Evolutionary conservation across 495 filamentous ascomycete species (phyloP), one percentile per base, ranked within the genome.

Genomic region (Aspergillus avenaceus): DNA sequence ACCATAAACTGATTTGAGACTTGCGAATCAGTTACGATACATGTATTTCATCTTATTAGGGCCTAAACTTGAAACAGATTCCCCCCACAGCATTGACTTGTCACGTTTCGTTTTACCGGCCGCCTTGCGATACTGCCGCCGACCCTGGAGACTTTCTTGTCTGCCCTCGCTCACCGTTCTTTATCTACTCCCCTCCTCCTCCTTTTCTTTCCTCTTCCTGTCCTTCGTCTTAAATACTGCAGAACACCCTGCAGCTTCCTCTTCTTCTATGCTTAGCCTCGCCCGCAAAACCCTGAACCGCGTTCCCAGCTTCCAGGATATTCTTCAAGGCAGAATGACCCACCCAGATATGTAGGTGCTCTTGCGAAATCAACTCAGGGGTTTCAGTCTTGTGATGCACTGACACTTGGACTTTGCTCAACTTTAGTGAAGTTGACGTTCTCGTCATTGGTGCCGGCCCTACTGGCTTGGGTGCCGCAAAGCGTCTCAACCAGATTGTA

Each of bases 381-480:
- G 49, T 31, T 5, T 45, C 25, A 41, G 34, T 9, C 5, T 12
- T 5, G 14, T 16, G 11, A 38, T 24, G 22, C 9, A 44, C 62
- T 67, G 22, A 69, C 65, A 54, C 50, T 43, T 47, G 14, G 37
- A 59, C 41, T 45, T 24, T 18, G 26, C 19, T 48, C 14, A 4
- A 25, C 22, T 46, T 51, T 61, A 96, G 91, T 67, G 84, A 87
- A 53, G 90, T 99, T 66, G 95, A 99, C 73, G 85, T 99, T 58
- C 88, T 99, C 61, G 84, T 99, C 73, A 97, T 99, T 79, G 93
- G 93, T 59, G 93, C 93, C 72, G 93, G 93, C 59, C 93, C 93
- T 50, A 97, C 93, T 59, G 93, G 93, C 59, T 79, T 97, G 58
- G 93, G 93, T 75, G 93, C 93, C 62, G 93, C 92, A 47, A 99